Base-by-base conservation (phyloP, 2,329 filamentous ascomycete genomes). In the Exophiala calicioides region DNA sequence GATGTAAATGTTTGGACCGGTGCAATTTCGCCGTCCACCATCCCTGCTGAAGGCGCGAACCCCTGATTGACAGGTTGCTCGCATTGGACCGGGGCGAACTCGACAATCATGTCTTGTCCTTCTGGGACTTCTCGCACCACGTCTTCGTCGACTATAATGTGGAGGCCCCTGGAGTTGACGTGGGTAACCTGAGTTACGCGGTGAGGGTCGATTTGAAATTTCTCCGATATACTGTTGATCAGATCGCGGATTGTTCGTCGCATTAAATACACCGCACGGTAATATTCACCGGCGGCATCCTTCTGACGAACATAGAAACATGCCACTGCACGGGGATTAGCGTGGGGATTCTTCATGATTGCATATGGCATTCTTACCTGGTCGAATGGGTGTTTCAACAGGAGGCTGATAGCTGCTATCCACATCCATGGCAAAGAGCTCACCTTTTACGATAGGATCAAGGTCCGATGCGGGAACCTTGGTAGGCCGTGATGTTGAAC, bases 111-210 rank as follows among this genome's bases (percentile, higher is more conserved):
- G 62, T 95, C 91, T 66, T 97, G 89, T 23, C 90, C 90, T 69
- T 98, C 93, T 1, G 82, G 80, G 41, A 97, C 74, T 65, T 91
- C 86, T 33, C 80, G 79, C 23, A 97, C 81, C 36, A 94, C 84
- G 53, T 96, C 90, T 61, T 97, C 90, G 61, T 97, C 93, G 59
- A 97, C 79, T 62, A 94, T 81, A 44, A 97, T 82, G 60, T 90
- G 82, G 1, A 96, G 70, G 0, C 89, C 89, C 55, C 83, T 82
- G 10, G 82, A 76, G 31, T 88, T 84, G 42, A 90, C 74, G 47
- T 82, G 87, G 3, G 95, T 74, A 1, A 84, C 84, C 26, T 86
- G 83, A 1, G 82, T 71, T 5, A 96, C 80, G 51, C 79, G 81
- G 2, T 78, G 77, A 1, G 86, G 75, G 52, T 96, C 88, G 36